phyloP scores from a whole-genome alignment of 169 alveolate species.

The Babesia divergens region DNA sequence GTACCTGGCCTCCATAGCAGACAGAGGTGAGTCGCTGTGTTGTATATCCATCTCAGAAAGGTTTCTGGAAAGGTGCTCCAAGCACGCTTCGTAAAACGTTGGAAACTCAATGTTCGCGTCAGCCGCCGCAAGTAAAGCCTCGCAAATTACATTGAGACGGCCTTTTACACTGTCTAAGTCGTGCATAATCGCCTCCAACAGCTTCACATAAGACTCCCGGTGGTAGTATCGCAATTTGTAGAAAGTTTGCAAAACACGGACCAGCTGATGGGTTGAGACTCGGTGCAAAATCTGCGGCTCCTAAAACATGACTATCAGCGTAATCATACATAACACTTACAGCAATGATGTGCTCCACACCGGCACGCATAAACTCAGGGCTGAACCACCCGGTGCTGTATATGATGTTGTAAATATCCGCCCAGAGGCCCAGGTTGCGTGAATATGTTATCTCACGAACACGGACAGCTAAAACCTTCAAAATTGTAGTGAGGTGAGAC shows the following conservation, averaged over 20 bases:
- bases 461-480: constrained; percentile 25
- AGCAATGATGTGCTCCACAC: constrained; percentile 34
- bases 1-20: constrained; percentile 14
- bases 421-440: constrained; percentile 61
- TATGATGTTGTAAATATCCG: constrained; percentile 50
- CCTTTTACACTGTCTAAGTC: constrained; percentile 31
- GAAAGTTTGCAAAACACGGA: constrained; percentile 55
- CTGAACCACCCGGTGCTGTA: constrained; percentile 57
- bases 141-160: constrained; percentile 44
- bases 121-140: constrained; percentile 64
- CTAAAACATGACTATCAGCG: background rate
- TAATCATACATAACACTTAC: background rate
- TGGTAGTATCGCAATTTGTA: constrained; percentile 59
- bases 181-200: constrained; percentile 15
- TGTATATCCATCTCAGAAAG: constrained; percentile 12
- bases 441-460: constrained; percentile 34
- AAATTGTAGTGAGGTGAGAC: constrained; percentile 23
- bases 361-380: constrained; percentile 52
- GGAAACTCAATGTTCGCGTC: constrained; percentile 54
- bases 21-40: constrained; percentile 4
- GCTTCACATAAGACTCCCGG: constrained; percentile 36
- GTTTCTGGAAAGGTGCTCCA: constrained; percentile 2
- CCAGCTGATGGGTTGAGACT: constrained; percentile 47
- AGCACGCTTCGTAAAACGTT: constrained; percentile 20
- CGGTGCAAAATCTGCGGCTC: constrained; percentile 57